These are phyloP conservation scores for Lasiosphaeris hirsuta DNA, from an alignment of 495 filamentous ascomycete genomes.

Conservation along the genomic window DNA sequence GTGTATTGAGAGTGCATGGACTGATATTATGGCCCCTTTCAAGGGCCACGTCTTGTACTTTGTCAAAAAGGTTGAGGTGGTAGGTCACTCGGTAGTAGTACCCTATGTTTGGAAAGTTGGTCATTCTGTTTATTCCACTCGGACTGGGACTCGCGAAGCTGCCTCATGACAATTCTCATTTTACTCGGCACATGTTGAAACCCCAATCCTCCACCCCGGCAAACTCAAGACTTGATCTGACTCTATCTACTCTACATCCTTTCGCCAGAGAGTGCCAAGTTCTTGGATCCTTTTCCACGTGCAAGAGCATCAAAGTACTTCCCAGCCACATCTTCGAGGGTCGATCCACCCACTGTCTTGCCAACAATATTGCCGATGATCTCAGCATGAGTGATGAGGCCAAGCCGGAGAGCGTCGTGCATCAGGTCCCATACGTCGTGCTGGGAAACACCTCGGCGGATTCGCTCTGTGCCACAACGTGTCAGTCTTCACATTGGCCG, in stretches of 20 bases:
- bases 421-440: conserved; percentile 31
- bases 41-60: too few relatives aligned
- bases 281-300: conserved; percentile 19
- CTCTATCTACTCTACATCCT: not conserved
- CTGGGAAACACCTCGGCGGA: conserved; percentile 32
- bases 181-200: too few relatives aligned
- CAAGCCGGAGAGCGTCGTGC: conserved; percentile 31
- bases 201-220: too few relatives aligned
- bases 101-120: too few relatives aligned
- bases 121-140: too few relatives aligned
- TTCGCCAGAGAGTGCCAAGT: conserved; percentile 26
- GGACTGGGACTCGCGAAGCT: too few relatives aligned
- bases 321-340: conserved; percentile 28
- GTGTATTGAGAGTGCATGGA: too few relatives aligned
- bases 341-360: conserved; percentile 28
- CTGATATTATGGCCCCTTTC: too few relatives aligned
- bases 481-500: not conserved
- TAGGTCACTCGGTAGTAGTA: too few relatives aligned
- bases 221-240: too few relatives aligned
- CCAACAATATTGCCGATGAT: conserved; percentile 35
- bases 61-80: too few relatives aligned
- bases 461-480: conserved; percentile 18
- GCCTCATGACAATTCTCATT: too few relatives aligned
- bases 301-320: conserved; percentile 32
- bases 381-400: conserved; percentile 33